Base-by-base conservation (phyloP, 352 stramenopile species). In the Globisporangium acanthophoron region DNA sequence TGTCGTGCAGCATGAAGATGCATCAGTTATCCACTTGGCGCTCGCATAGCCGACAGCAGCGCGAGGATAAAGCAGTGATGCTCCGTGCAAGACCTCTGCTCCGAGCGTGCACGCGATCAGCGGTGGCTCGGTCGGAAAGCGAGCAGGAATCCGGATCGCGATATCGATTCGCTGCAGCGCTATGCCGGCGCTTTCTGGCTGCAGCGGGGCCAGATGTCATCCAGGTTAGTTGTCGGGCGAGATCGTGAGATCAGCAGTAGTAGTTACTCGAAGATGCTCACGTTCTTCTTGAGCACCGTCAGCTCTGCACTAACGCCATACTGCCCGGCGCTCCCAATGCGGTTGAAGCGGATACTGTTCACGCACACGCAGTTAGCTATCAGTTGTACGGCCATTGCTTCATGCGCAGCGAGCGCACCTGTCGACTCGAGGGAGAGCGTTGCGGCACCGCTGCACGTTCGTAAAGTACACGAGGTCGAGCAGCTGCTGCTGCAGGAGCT, bases 401-500 rank as follows among this genome's bases (percentile, higher is more conserved):
- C 24, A 27, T 27, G 1, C 27, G 27, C 20, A 58, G 8, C 16
- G 3, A 18, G 15, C 65, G 29, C 59, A 88, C 81, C 69, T 86
- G 58, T 87, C 77, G 39, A 91, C 70, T 41, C 79, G 81, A 3
- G 78, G 78, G 5, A 91, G 51, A 49, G 62, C 52, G 54, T 70
- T 65, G 45, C 61, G 57, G 39, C 85, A 71, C 37, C 71, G 74
- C 52, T 86, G 74, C 35, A 69, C 66, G 54, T 85, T 62, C 27
- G 73, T 67, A 51, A 73, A 73, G 55, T 79, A 56, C 44, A 86
- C 41, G 52, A 91, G 59, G 58, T 89, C 81, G 33, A 86, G 75
- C 20, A 91, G 56, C 54, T 91, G 77, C 62, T 88, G 74, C 55
- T 88, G 77, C 21, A 73, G 62, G 7, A 51, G 52, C 78, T 88